A percentile compares a stretch with the other conserved stretches of the same genome.
Conservation (phyloP, 75 land plant species). For the Sequoiadendron giganteum region DNA sequence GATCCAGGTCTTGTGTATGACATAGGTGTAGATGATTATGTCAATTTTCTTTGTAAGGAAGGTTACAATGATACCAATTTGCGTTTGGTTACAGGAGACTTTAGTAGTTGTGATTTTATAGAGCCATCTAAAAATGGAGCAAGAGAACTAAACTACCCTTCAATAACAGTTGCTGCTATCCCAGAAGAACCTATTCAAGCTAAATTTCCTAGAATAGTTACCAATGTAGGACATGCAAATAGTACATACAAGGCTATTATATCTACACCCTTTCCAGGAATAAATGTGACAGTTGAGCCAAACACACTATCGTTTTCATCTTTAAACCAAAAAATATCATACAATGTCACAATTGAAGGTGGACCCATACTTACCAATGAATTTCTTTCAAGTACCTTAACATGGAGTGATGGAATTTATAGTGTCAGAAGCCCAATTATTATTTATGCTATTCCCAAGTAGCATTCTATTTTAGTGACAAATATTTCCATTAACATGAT, state of each 20-base stretch:
- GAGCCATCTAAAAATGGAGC: not conserved
- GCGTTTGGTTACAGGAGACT: not conserved
- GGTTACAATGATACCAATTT: not conserved
- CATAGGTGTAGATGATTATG: not conserved
- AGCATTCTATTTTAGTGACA: not conserved
- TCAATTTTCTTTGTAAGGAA: not conserved
- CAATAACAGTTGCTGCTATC: not conserved
- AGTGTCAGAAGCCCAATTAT: conserved; percentile 64
- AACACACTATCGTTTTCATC: conserved; percentile 36
- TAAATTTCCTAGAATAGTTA: conserved; percentile 50
- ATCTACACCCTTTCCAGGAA: conserved; percentile 34
- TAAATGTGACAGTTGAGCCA: conserved; percentile 44
- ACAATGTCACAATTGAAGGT: conserved; percentile 32
- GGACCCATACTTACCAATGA: not conserved
- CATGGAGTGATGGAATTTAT: conserved; percentile 57
- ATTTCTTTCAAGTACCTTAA: conserved; percentile 22
- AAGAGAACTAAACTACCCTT: not conserved
- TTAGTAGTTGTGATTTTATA: not conserved
- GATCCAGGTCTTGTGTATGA: conserved; percentile 13
- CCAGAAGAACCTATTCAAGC: not conserved
- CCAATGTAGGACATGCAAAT: conserved; percentile 65
- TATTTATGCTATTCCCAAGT: not conserved
- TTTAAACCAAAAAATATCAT: conserved; percentile 43
- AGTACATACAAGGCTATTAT: conserved; percentile 48
- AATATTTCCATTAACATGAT: not conserved